A percentile compares a stretch with the other conserved stretches of the same genome.
These are phyloP conservation scores for Penicillium fuscoglaucum DNA, from an alignment of 2,329 filamentous ascomycete species.

Conservation along the genomic window DNA sequence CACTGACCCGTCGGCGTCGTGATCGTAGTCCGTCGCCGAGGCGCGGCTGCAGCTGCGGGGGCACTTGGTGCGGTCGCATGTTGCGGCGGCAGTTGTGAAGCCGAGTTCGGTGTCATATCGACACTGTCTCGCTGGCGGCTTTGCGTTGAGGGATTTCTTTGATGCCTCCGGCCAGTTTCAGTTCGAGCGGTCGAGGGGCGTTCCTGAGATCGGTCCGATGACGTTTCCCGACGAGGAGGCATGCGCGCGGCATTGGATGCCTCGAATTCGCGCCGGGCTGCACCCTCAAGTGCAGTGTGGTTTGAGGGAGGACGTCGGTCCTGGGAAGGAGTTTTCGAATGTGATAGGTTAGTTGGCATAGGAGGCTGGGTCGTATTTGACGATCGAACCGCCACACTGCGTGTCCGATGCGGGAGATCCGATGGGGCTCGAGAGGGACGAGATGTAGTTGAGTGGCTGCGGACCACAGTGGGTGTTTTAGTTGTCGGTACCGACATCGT, in stretches of 20 bases:
- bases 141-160: constrained; percentile 43
- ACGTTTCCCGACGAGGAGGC: constrained; percentile 59
- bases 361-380: constrained; percentile 40
- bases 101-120: constrained; percentile 48
- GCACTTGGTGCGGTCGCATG: constrained; percentile 38
- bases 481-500: constrained; percentile 49
- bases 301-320: constrained; percentile 49
- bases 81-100: constrained; percentile 56
- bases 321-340: constrained; percentile 44
- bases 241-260: constrained; percentile 64
- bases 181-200: constrained; percentile 49
- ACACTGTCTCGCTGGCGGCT: constrained; percentile 46
- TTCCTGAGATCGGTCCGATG: constrained; percentile 59
- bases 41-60: constrained; percentile 37
- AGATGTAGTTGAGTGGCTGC: constrained; percentile 52
- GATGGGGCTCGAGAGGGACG: constrained; percentile 44
- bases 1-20: constrained; percentile 88
- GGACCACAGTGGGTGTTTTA: constrained; percentile 49
- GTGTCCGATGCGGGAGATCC: constrained; percentile 49
- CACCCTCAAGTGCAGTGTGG: constrained; percentile 52
- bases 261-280: constrained; percentile 71
- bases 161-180: constrained; percentile 52
- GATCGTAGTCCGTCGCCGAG: constrained; percentile 72
- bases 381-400: constrained; percentile 47
- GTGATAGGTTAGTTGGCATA: constrained; percentile 33